Evolutionary conservation across 139 green algal genomes (phyloP).

Genomic region (Picochlorum sp.): DNA sequence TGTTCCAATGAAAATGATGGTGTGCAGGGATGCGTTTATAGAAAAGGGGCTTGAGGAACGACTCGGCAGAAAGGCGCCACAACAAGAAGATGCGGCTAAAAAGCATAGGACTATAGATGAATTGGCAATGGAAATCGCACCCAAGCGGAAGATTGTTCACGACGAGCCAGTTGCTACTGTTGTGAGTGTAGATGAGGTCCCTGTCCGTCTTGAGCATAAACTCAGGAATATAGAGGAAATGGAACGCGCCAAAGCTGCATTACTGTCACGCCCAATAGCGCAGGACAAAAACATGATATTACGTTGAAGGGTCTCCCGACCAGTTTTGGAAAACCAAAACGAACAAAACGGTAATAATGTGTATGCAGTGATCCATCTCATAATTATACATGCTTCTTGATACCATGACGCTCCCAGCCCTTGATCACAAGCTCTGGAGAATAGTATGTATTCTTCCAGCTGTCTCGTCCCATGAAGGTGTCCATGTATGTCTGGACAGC

Average conservation of each 20-base stretch:
- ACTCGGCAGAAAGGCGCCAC: slow-evolving; percentile 32
- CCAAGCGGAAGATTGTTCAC: slow-evolving; percentile 1
- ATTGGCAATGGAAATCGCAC: slow-evolving; percentile 9
- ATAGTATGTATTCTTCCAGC: slow-evolving; percentile 60
- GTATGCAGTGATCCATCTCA: background rate
- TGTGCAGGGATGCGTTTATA: slow-evolving; percentile 49
- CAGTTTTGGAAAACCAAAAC: slow-evolving; percentile 2
- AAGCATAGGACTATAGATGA: slow-evolving; percentile 3
- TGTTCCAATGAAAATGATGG: background rate
- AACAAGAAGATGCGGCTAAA: slow-evolving; percentile 29
- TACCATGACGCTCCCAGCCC: slow-evolving; percentile 44
- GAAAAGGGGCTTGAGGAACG: slow-evolving; percentile 57
- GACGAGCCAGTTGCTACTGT: slow-evolving; percentile 41
- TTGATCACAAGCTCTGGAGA: slow-evolving; percentile 37
- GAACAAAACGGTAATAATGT: slow-evolving; percentile 1
- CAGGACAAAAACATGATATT: no score
- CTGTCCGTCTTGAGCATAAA: slow-evolving; percentile 56
- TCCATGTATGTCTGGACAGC: slow-evolving; percentile 52
- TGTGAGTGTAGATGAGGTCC: slow-evolving; percentile 70
- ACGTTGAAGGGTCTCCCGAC: no score
- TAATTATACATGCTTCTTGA: background rate
- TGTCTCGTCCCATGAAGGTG: slow-evolving; percentile 29
- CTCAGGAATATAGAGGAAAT: slow-evolving; percentile 80
- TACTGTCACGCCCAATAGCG: slow-evolving; percentile 33
- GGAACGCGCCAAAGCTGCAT: slow-evolving; percentile 57